Conservation (phyloP, 73 alveolate species). For the Symbiodinium natans region DNA sequence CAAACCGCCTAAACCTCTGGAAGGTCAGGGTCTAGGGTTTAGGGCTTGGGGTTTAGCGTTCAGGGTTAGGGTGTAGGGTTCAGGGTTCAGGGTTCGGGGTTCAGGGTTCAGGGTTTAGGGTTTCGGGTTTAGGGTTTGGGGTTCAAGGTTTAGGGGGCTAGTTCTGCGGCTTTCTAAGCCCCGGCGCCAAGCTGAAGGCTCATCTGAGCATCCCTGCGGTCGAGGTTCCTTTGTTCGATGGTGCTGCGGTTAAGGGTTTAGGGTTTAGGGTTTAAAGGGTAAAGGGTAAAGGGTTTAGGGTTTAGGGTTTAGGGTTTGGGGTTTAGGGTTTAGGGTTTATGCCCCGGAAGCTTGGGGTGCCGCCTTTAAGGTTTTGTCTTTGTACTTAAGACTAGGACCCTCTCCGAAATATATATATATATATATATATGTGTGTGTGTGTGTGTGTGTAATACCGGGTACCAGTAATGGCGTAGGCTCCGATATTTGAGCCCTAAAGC, state of each 20-base stretch:
- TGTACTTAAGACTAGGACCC: too few species aligned
- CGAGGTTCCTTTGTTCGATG: conserved; percentile 6
- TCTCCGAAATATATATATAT: too few species aligned
- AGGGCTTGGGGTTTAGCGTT: too few species aligned
- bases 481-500: too few species aligned
- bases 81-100: too few species aligned
- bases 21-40: too few species aligned
- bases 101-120: not conserved
- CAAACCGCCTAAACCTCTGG: too few species aligned
- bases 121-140: not conserved
- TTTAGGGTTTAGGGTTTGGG: not conserved
- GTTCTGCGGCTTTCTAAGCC: not conserved
- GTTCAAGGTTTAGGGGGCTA: not conserved
- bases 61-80: too few species aligned
- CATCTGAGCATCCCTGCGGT: conserved; percentile 73
- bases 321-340: not conserved
- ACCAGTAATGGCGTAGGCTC: too few species aligned
- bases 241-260: not conserved
- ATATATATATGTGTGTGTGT: too few species aligned
- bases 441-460: too few species aligned
- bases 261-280: not conserved
- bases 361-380: not conserved
- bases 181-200: conserved; percentile 44
- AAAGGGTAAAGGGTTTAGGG: not conserved
- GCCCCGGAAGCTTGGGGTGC: not conserved